phyloP scores from a whole-genome alignment of 2,329 filamentous ascomycete genomes.

The Apiospora pterosperma region DNA sequence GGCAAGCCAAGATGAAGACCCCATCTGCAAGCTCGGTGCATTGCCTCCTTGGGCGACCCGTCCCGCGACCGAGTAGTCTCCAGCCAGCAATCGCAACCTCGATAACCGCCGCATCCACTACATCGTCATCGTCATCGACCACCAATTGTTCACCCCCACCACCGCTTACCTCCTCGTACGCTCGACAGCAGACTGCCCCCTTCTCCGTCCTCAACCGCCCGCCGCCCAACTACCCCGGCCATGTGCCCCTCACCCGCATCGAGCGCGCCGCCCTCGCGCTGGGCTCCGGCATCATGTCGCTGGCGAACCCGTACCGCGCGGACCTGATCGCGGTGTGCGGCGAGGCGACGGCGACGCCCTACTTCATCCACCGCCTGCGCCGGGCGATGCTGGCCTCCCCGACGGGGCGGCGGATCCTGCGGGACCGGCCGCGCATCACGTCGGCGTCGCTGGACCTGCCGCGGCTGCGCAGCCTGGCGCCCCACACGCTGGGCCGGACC shows the following conservation, averaged over 20 bases:
- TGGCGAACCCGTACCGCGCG: conserved; percentile 75
- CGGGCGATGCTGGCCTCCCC: conserved; percentile 83
- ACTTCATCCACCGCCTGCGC: conserved; percentile 89
- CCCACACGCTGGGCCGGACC: conserved; percentile 71
- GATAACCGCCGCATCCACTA: background rate
- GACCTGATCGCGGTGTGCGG: conserved; percentile 94
- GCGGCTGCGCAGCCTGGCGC: conserved; percentile 67
- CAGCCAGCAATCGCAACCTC: background rate
- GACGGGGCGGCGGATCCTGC: conserved; percentile 87
- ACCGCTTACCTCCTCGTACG: background rate
- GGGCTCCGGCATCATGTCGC: conserved; percentile 59
- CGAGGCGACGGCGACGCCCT: conserved; percentile 90
- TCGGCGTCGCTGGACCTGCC: conserved; percentile 66
- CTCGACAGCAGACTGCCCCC: conserved; percentile 8
- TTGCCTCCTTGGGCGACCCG: background rate
- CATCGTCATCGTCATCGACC: conserved; percentile 17
- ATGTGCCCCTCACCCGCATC: conserved; percentile 78
- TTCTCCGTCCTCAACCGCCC: conserved; percentile 88
- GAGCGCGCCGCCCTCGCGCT: conserved; percentile 72
- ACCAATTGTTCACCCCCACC: background rate
- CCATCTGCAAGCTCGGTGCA: background rate
- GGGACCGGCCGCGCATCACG: conserved; percentile 83
- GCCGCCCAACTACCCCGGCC: conserved; percentile 82
- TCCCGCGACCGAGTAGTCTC: background rate
- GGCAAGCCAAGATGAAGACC: background rate